phyloP scores from a whole-genome alignment of 2,329 filamentous ascomycete species.

The Plectosphaerella sp. region DNA sequence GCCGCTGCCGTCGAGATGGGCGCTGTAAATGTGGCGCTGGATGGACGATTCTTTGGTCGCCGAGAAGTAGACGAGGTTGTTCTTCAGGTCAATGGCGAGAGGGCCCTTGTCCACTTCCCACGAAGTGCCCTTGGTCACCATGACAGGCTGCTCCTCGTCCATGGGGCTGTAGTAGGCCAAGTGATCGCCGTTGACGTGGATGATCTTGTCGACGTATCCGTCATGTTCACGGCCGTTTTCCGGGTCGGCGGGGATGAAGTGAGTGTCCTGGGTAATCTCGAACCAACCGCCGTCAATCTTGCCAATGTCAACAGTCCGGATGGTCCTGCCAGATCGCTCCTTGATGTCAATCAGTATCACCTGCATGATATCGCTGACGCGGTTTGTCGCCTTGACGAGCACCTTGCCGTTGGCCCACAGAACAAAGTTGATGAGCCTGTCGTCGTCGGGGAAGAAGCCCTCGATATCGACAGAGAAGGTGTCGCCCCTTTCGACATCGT shows the following conservation, averaged over 20 bases:
- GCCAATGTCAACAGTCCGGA: conserved; percentile 74
- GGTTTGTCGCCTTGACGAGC: conserved; percentile 86
- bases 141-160: conserved; percentile 73
- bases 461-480: conserved; percentile 75
- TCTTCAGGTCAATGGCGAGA: conserved; percentile 76
- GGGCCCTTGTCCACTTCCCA: conserved; percentile 92
- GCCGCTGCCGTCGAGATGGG: conserved; percentile 74
- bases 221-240: conserved; percentile 71
- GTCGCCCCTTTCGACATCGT: conserved; percentile 73
- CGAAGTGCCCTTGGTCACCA: conserved; percentile 73
- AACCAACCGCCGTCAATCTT: conserved; percentile 96
- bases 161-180: conserved; percentile 89
- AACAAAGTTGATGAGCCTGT: conserved; percentile 89
- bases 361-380: conserved; percentile 87
- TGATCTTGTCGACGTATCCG: conserved; percentile 89
- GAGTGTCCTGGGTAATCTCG: conserved; percentile 83
- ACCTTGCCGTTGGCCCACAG: conserved; percentile 85
- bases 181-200: conserved; percentile 84
- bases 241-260: conserved; percentile 80
- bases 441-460: conserved; percentile 72
- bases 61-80: conserved; percentile 87
- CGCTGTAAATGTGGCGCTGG: conserved; percentile 87
- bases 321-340: conserved; percentile 67
- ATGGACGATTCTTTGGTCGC: conserved; percentile 83
- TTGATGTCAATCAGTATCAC: conserved; percentile 80